Evolutionary conservation across 2,329 filamentous ascomycete species (phyloP).

Genomic region (Aspergillus sojae): DNA sequence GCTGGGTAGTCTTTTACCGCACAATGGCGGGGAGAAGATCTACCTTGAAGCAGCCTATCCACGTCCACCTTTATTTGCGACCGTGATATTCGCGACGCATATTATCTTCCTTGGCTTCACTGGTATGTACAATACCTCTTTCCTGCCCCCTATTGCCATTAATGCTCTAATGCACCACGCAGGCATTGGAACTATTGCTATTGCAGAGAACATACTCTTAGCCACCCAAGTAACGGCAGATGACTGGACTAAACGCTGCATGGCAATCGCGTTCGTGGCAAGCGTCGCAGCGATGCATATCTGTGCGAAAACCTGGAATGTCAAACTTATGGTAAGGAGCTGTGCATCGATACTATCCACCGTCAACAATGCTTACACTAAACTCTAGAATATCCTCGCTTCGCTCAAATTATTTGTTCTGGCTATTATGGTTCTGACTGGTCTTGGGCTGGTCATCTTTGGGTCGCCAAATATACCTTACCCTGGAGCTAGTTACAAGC

Average conservation of each 20-base stretch:
- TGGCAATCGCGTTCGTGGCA: conserved; percentile 69
- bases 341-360: background rate
- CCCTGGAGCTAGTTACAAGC: conserved; percentile 61
- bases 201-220: conserved; percentile 70
- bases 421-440: conserved; percentile 65
- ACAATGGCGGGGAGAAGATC: conserved; percentile 68
- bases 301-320: conserved; percentile 64
- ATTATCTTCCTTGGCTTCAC: conserved; percentile 64
- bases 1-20: conserved; percentile 68
- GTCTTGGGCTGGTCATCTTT: conserved; percentile 64
- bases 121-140: conserved; percentile 10
- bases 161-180: background rate
- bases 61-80: conserved; percentile 62
- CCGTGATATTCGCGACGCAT: conserved; percentile 64
- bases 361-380: background rate
- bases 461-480: conserved; percentile 60
- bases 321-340: conserved; percentile 57
- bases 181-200: conserved; percentile 67
- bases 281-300: conserved; percentile 68
- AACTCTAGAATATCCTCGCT: conserved; percentile 58
- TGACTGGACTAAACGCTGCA: conserved; percentile 68
- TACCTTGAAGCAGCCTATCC: conserved; percentile 70
- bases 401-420: conserved; percentile 68
- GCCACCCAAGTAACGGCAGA: conserved; percentile 64
- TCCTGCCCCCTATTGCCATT: background rate